These are phyloP conservation scores for Linaria vulgaris DNA, from an alignment of 257 asterid species.

Conservation along the genomic window DNA sequence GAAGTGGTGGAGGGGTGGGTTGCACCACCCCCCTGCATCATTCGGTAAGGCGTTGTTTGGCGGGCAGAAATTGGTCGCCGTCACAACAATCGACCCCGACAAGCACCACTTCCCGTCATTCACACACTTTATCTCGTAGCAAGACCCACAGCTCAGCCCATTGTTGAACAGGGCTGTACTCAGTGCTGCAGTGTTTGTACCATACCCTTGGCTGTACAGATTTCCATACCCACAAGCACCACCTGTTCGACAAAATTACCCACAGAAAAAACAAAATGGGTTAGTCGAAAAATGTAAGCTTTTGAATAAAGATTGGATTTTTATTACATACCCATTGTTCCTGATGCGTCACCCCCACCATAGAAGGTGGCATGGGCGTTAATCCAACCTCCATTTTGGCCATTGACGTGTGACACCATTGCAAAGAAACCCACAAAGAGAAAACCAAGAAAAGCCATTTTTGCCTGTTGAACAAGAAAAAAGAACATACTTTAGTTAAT, in stretches of 20 bases:
- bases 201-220: constrained; percentile 85
- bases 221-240: constrained; percentile 97
- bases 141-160: constrained; percentile 89
- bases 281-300: background rate
- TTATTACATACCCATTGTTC: constrained; percentile 73
- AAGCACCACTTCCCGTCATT: constrained; percentile 44
- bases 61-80: constrained; percentile 93
- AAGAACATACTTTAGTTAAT: background rate
- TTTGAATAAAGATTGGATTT: background rate
- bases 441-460: constrained; percentile 38
- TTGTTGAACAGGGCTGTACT: constrained; percentile 86
- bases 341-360: constrained; percentile 94
- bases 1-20: constrained; percentile 83
- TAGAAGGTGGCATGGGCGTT: constrained; percentile 90
- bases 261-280: too few relatives aligned
- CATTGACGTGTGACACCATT: constrained; percentile 39
- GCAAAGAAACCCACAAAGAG: constrained; percentile 45
- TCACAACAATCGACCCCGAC: constrained; percentile 61
- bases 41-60: constrained; percentile 80
- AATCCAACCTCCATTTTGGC: constrained; percentile 64
- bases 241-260: constrained; percentile 35
- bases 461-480: constrained; percentile 24
- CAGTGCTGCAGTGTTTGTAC: constrained; percentile 90
- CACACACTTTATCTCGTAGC: constrained; percentile 62
- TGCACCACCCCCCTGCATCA: constrained; percentile 91